phyloP scores from a whole-genome alignment of 169 alveolate genomes.

The Plasmodium fragile region DNA sequence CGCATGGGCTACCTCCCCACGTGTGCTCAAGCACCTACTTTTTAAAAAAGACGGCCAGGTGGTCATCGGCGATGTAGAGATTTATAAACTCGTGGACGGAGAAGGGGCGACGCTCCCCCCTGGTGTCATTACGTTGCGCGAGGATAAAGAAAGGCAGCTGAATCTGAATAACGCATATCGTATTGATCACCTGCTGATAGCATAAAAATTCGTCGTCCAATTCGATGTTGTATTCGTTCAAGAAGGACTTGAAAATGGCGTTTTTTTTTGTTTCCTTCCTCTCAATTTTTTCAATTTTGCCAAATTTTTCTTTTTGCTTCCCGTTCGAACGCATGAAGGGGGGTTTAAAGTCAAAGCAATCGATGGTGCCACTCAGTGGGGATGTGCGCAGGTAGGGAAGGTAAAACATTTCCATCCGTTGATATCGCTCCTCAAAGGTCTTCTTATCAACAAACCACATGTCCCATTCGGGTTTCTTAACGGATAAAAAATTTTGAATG shows the following conservation, averaged over 20 bases:
- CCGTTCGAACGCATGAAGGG: conserved; percentile 31
- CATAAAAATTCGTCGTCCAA: conserved; percentile 74
- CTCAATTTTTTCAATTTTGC: neutral
- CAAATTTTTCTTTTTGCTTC: neutral
- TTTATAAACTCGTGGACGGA: conserved; percentile 17
- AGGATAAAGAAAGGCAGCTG: conserved; percentile 62
- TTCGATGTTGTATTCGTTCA: conserved; percentile 72
- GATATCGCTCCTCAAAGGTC: conserved; percentile 33
- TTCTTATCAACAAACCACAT: conserved; percentile 74
- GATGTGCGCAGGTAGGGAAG: conserved; percentile 69
- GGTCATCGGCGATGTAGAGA: conserved; percentile 58
- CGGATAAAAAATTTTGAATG: conserved; percentile 27
- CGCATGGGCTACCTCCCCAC: neutral
- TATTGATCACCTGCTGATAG: conserved; percentile 46
- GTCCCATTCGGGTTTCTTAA: conserved; percentile 76
- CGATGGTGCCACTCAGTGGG: conserved; percentile 41
- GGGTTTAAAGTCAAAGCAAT: conserved; percentile 66
- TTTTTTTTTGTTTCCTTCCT: neutral
- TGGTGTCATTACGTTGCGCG: conserved; percentile 21
- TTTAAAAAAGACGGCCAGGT: conserved; percentile 38
- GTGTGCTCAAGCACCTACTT: conserved; percentile 12
- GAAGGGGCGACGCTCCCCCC: neutral
- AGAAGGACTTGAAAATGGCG: conserved; percentile 47
- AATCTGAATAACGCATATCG: conserved; percentile 71
- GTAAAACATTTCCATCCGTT: conserved; percentile 20